Evolutionary conservation across 2,329 filamentous ascomycete species (phyloP).

Genomic region (Pyrenophora tritici-repentis): DNA sequence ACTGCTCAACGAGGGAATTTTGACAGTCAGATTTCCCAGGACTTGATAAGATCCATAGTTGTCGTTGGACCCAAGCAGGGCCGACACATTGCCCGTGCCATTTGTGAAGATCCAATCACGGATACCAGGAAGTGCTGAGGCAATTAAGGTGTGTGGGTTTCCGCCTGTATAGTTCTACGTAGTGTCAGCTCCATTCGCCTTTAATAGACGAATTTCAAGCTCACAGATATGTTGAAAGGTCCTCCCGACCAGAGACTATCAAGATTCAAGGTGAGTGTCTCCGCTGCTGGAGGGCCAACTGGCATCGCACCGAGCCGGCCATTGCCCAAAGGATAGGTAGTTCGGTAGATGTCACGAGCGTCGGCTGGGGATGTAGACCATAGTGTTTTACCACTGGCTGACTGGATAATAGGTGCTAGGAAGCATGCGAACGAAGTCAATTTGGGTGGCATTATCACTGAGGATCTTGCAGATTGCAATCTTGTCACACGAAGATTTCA

Average conservation of each 20-base stretch:
- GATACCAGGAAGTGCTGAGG: slow-evolving; percentile 49
- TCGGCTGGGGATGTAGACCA: slow-evolving; percentile 27
- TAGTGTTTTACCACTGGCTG: slow-evolving; percentile 21
- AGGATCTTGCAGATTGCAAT: neutral
- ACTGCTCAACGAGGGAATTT: slow-evolving; percentile 36
- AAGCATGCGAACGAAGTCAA: neutral
- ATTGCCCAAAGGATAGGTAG: slow-evolving; percentile 56
- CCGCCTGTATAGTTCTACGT: slow-evolving; percentile 54
- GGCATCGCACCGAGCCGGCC: slow-evolving; percentile 55
- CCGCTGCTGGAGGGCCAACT: slow-evolving; percentile 51
- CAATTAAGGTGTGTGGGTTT: slow-evolving; percentile 49
- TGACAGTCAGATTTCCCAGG: slow-evolving; percentile 54
- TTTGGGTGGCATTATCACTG: neutral
- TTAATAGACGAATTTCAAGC: neutral
- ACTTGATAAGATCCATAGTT: slow-evolving; percentile 56
- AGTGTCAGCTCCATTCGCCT: neutral
- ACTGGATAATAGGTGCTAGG: neutral
- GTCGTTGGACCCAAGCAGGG: slow-evolving; percentile 47
- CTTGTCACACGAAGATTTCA: too few relatives aligned
- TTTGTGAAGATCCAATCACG: slow-evolving; percentile 56
- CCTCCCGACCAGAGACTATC: slow-evolving; percentile 59
- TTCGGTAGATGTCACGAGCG: slow-evolving; percentile 29
- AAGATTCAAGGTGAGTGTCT: slow-evolving; percentile 54
- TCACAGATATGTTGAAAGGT: slow-evolving; percentile 52
- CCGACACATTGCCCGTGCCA: slow-evolving; percentile 52